These are phyloP conservation scores for Blastobotrys americana DNA, from an alignment of 805 yeast species.

Conservation along the genomic window DNA sequence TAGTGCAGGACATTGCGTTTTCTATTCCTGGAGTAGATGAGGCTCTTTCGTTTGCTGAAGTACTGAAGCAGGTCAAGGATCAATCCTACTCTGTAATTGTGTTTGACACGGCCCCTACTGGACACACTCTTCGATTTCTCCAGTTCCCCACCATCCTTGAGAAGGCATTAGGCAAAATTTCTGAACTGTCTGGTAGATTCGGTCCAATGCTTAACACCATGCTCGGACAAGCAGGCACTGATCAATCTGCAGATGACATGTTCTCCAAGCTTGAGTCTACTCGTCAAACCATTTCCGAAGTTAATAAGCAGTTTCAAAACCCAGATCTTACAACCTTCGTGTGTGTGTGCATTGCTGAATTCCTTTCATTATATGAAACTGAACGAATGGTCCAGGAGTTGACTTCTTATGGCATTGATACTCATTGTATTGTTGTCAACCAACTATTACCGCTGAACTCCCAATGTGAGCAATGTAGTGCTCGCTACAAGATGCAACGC, in stretches of 20 bases:
- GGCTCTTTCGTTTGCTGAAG: slow-evolving; percentile 96
- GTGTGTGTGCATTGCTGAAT: slow-evolving; percentile 96
- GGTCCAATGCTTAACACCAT: slow-evolving; percentile 84
- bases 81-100: slow-evolving; percentile 77
- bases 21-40: slow-evolving; percentile 98
- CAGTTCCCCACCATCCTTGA: slow-evolving; percentile 91
- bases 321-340: slow-evolving; percentile 90
- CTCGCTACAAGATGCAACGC: slow-evolving; percentile 93
- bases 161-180: slow-evolving; percentile 76
- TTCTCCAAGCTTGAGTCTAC: slow-evolving; percentile 72
- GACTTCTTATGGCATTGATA: slow-evolving; percentile 91
- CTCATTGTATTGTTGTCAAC: slow-evolving; percentile 91
- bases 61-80: slow-evolving; percentile 87
- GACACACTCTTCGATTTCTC: slow-evolving; percentile 91
- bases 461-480: slow-evolving; percentile 78
- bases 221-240: slow-evolving; percentile 49
- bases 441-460: slow-evolving; percentile 84
- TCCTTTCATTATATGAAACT: slow-evolving; percentile 90
- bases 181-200: slow-evolving; percentile 74
- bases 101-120: slow-evolving; percentile 99
- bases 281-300: slow-evolving; percentile 74
- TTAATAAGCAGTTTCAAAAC: slow-evolving; percentile 89
- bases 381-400: slow-evolving; percentile 97
- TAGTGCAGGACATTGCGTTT: slow-evolving; percentile 87
- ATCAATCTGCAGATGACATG: slow-evolving; percentile 48